Conservation (phyloP, 2,329 filamentous ascomycete genomes). For the Cladophialophora bantiana region DNA sequence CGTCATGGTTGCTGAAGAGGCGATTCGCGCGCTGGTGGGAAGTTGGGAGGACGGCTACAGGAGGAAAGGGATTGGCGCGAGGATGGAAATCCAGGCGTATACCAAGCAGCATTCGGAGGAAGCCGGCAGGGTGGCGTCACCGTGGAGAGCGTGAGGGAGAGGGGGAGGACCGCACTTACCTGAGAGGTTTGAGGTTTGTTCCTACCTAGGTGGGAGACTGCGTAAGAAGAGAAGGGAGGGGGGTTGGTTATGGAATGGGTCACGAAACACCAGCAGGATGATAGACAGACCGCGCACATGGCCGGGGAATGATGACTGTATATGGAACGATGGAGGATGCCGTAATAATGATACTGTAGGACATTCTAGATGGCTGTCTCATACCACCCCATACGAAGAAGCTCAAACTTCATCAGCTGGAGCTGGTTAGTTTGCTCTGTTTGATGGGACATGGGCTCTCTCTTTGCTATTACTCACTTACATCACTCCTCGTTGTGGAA, state of each 20-base stretch:
- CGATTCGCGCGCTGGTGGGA: conserved; percentile 52
- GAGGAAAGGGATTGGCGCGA: conserved; percentile 10
- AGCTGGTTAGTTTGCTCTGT: too few species aligned
- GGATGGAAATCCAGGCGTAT: conserved; percentile 17
- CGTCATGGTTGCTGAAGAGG: conserved; percentile 49
- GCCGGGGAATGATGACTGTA: too few species aligned
- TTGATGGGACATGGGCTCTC: too few species aligned
- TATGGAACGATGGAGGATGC: too few species aligned
- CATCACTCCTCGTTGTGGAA: too few species aligned
- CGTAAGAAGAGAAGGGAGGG: too few species aligned
- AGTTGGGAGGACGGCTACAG: conserved; percentile 47
- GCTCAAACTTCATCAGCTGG: too few species aligned
- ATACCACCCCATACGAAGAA: too few species aligned
- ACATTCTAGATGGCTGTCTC: too few species aligned
- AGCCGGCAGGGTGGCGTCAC: conserved; percentile 6
- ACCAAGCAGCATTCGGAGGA: conserved; percentile 33
- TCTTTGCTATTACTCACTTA: too few species aligned
- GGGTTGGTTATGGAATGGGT: neutral
- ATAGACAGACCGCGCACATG: too few species aligned
- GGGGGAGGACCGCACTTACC: neutral
- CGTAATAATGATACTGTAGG: too few species aligned
- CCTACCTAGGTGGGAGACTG: neutral
- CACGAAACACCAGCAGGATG: neutral
- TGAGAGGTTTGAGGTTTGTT: neutral
- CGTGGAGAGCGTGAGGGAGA: conserved; percentile 5